These are phyloP conservation scores for Delonix regia DNA, from an alignment of 306 rosid genomes.

Conservation along the genomic window DNA sequence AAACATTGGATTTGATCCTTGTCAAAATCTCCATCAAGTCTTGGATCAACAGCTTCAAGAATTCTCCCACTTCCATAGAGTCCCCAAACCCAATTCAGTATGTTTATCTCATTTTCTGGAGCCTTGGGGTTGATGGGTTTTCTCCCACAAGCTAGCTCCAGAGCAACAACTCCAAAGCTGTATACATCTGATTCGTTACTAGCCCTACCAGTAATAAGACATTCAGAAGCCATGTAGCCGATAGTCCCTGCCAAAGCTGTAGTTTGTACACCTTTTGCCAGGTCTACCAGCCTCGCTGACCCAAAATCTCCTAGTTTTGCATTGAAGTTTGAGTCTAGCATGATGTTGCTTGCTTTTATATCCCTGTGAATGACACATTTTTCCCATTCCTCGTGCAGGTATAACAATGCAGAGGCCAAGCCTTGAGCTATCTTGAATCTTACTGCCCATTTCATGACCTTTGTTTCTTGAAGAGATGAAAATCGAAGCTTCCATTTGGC, in stretches of 20 bases:
- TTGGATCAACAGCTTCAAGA: slow-evolving; percentile 36
- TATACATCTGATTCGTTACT: slow-evolving; percentile 44
- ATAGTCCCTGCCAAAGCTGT: slow-evolving; percentile 46
- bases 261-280: slow-evolving; percentile 37
- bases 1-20: slow-evolving; percentile 31
- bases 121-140: slow-evolving; percentile 28
- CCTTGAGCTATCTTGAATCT: slow-evolving; percentile 45
- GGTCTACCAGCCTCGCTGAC: slow-evolving; percentile 50
- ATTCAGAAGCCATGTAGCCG: slow-evolving; percentile 56
- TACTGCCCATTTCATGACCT: slow-evolving; percentile 30
- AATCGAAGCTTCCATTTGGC: slow-evolving; percentile 53
- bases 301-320: slow-evolving; percentile 55
- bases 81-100: slow-evolving; percentile 52
- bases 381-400: slow-evolving; percentile 50
- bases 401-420: slow-evolving; percentile 42
- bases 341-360: slow-evolving; percentile 49
- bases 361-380: slow-evolving; percentile 52
- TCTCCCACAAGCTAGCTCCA: slow-evolving; percentile 51
- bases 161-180: slow-evolving; percentile 48
- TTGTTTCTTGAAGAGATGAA: slow-evolving; percentile 40
- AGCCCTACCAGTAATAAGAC: slow-evolving; percentile 9
- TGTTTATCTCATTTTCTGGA: slow-evolving; percentile 27
- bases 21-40: slow-evolving; percentile 35
- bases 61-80: slow-evolving; percentile 44
- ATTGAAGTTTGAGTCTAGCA: slow-evolving; percentile 53